These are phyloP conservation scores for Phalaenopsis equestris DNA, from an alignment of 106 monocot species.

Conservation along the genomic window DNA sequence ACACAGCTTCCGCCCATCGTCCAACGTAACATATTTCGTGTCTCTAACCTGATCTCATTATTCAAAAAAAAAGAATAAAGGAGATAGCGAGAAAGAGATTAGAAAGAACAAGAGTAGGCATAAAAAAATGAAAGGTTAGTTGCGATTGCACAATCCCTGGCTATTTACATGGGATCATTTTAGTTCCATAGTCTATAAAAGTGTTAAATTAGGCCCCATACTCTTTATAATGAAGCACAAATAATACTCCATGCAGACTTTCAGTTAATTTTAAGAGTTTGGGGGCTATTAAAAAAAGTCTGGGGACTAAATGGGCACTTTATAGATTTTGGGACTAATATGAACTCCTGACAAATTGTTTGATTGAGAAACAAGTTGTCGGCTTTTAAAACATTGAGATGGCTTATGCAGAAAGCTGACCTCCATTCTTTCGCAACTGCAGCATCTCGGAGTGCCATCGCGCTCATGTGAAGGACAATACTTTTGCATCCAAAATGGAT, in stretches of 20 bases:
- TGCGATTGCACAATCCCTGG: background rate
- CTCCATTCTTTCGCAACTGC: constrained; percentile 95
- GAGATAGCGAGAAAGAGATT: background rate
- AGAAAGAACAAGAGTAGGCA: background rate
- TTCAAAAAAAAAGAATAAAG: background rate
- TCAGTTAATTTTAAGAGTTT: too few species aligned
- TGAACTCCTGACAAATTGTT: too few species aligned
- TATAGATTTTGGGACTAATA: too few species aligned
- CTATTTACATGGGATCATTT: too few species aligned
- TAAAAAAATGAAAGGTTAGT: background rate
- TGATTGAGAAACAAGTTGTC: background rate
- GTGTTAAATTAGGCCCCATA: too few species aligned
- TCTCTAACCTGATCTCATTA: constrained; percentile 51
- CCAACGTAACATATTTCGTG: constrained; percentile 51
- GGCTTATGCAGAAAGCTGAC: constrained; percentile 21
- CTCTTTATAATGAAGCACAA: too few species aligned
- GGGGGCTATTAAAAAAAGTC: too few species aligned
- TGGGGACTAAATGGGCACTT: too few species aligned
- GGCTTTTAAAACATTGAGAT: background rate
- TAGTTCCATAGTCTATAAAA: too few species aligned
- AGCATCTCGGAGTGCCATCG: constrained; percentile 82
- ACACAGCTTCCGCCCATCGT: constrained; percentile 88
- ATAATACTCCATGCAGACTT: too few species aligned
- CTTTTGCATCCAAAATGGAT: constrained; percentile 89
- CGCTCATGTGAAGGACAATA: constrained; percentile 80